Evolutionary conservation across 805 yeast genomes (phyloP), one percentile per base, ranked within the genome.

Genomic region (Trichomonascus vanleenenianus): DNA sequence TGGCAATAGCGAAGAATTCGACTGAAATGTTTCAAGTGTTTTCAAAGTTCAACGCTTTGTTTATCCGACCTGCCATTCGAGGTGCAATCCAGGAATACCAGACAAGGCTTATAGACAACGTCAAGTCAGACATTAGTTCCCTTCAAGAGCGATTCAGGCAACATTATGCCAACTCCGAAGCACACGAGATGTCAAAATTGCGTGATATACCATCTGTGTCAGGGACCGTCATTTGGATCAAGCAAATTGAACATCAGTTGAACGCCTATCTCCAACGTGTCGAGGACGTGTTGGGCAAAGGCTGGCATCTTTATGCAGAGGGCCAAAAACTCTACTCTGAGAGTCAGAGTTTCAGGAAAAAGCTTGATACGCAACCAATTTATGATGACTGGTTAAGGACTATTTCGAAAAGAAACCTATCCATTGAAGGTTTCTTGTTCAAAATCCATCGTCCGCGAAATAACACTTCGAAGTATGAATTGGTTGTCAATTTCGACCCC

Each of bases 31-130:
- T 81, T 53, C 55, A 65, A 1, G 69, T 75, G 1, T 75, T 80
- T 45, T 71, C 74, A 9, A 62, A 62, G 33, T 79, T 73, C 53
- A 68, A 67, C 32, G 66, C 74, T 3, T 56, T 83, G 11, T 59
- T 81, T 30, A 61, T 61, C 0, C 67, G 83, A 15, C 79, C 83
- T 1, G 65, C 74, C 30, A 69, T 83, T 9, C 65, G 81, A 40
- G 70, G 70, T n/a, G 78, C 83, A 0, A 64, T 81, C 33, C 78
- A 74, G 45, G 82, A 77, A 46, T 78, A 76, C 50, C 86, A 80
- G 52, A 62, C 72, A 1, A 68, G 68, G 33, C 58, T 83, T 6
- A 58, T 81, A 2, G 62, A 60, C 3, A 68, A 72, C 25, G 73
- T 79, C 5, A 76, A 75, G 48, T 41, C 50, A 1, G 84, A 79